These are phyloP conservation scores for Paraconiothyrium sp. DNA, from an alignment of 2,329 filamentous ascomycete species.

Conservation along the genomic window DNA sequence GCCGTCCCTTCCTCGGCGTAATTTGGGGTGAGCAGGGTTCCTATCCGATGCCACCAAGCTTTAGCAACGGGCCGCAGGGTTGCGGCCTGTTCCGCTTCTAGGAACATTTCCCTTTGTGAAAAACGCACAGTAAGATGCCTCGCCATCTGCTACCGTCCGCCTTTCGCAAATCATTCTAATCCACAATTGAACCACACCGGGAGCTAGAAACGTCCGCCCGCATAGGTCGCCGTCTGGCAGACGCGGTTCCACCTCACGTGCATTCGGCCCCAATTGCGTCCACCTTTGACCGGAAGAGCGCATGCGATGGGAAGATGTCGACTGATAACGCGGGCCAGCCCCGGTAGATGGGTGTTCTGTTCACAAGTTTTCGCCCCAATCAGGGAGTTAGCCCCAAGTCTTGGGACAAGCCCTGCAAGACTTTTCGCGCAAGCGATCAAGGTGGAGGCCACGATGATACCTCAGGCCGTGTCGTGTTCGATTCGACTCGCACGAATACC, in stretches of 20 bases:
- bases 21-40: slow-evolving; percentile 7
- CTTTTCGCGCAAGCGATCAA: background rate
- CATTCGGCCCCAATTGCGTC: slow-evolving; percentile 1
- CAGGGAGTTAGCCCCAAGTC: slow-evolving; percentile 2
- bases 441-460: slow-evolving; percentile 9
- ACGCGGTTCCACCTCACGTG: slow-evolving; percentile 11
- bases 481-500: background rate
- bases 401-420: background rate
- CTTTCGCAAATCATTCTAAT: slow-evolving; percentile 8
- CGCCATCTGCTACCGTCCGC: background rate
- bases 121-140: background rate
- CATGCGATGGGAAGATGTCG: background rate
- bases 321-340: background rate
- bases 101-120: background rate
- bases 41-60: background rate
- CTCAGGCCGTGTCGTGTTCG: slow-evolving; percentile 4
- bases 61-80: background rate
- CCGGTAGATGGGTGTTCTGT: background rate
- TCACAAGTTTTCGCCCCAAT: slow-evolving; percentile 8
- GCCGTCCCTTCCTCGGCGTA: slow-evolving; percentile 3
- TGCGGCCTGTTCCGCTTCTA: slow-evolving; percentile 3
- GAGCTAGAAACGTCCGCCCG: background rate
- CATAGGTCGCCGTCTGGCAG: slow-evolving; percentile 1
- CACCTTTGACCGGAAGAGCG: slow-evolving; percentile 9
- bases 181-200: background rate